These are phyloP conservation scores for Fusarium sarcochroum DNA, from an alignment of 2,329 filamentous ascomycete species.

Conservation along the genomic window DNA sequence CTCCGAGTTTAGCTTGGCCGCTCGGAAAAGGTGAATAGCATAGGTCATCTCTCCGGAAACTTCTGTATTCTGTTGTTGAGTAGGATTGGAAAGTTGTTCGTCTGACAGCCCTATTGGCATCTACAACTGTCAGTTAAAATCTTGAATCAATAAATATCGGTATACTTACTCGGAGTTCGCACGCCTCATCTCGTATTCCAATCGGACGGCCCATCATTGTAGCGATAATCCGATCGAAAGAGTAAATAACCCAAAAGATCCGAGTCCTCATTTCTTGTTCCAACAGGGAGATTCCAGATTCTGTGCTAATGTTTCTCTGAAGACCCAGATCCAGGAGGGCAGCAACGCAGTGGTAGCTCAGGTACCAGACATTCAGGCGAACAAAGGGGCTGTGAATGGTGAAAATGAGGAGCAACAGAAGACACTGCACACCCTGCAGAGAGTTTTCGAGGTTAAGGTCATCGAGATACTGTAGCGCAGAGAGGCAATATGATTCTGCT, in stretches of 20 bases:
- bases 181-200: conserved; percentile 67
- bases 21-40: conserved; percentile 64
- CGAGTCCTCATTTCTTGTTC: conserved; percentile 68
- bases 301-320: conserved; percentile 63
- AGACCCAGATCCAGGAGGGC: conserved; percentile 65
- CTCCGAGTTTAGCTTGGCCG: conserved; percentile 66
- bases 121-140: conserved; percentile 39
- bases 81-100: conserved; percentile 15
- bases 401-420: conserved; percentile 63
- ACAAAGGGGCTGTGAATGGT: conserved; percentile 65
- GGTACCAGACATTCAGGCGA: conserved; percentile 66
- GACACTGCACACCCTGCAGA: conserved; percentile 63
- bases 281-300: conserved; percentile 59
- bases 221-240: conserved; percentile 64
- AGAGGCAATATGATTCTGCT: conserved; percentile 63
- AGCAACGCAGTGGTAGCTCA: conserved; percentile 69
- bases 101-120: conserved; percentile 50
- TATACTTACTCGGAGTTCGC: conserved; percentile 62
- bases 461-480: conserved; percentile 63
- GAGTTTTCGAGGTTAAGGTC: conserved; percentile 63
- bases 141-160: accelerated
- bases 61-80: neutral
- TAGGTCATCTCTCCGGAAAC: conserved; percentile 52
- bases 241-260: conserved; percentile 69
- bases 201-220: conserved; percentile 71